Percentiles rank a stretch among this genome's conserved stretches.
phyloP scores from a whole-genome alignment of 2,329 filamentous ascomycete genomes.

The Ascochyta clinopodiicola region DNA sequence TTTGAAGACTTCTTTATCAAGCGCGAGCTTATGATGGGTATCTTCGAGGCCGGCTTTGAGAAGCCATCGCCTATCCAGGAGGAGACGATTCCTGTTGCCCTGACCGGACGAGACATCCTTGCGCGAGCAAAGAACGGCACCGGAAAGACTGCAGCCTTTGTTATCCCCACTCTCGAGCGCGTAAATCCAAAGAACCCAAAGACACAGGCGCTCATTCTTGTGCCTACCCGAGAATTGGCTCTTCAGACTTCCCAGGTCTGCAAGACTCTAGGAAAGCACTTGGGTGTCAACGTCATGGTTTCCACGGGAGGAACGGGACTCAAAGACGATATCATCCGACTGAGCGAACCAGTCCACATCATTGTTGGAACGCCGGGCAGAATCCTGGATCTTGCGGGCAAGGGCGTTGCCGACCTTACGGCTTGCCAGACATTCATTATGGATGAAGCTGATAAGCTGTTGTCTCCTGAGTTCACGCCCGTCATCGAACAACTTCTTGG shows the following conservation, averaged over 20 bases:
- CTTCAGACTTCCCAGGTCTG: constrained; percentile 99
- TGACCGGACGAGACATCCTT: constrained; percentile 93
- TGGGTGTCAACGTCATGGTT: constrained; percentile 98
- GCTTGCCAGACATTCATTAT: constrained; percentile 98
- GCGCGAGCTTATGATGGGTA: constrained; percentile 95
- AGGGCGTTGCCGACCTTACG: constrained; percentile 94
- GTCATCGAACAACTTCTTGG: constrained; percentile 95
- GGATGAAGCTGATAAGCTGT: constrained; percentile 98
- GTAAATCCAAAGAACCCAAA: constrained; percentile 97
- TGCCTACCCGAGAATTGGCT: constrained; percentile 94
- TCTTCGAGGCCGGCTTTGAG: constrained; percentile 98
- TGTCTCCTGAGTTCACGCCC: constrained; percentile 95
- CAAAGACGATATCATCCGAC: constrained; percentile 93
- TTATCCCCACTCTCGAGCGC: constrained; percentile 92
- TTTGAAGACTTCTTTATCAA: constrained; percentile 98
- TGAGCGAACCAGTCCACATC: constrained; percentile 94
- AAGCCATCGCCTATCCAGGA: constrained; percentile 99
- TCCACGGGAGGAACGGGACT: constrained; percentile 95
- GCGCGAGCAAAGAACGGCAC: constrained; percentile 98
- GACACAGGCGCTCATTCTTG: constrained; percentile 94
- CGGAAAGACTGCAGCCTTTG: constrained; percentile 96
- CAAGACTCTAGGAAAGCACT: constrained; percentile 96
- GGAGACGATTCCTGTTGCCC: constrained; percentile 95
- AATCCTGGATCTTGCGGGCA: constrained; percentile 94
- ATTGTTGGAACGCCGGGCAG: constrained; percentile 96